Evolutionary conservation across 73 alveolate species (phyloP).

Genomic region (Tetrahymena thermophila): DNA sequence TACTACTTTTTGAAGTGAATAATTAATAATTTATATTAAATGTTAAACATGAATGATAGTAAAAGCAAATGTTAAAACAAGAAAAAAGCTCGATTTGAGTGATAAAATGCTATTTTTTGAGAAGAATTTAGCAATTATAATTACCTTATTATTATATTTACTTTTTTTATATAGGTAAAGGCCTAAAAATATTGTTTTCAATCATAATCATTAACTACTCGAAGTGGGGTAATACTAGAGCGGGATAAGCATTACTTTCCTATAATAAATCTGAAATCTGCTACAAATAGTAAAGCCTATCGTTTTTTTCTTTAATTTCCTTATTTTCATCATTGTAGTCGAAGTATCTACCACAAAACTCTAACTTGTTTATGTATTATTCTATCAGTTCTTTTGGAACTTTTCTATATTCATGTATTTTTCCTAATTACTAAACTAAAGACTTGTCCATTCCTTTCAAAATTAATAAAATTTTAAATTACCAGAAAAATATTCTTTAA

Average conservation of each 20-base stretch:
- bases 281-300: constrained; percentile 56
- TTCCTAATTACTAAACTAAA: not conserved
- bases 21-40: too few relatives aligned
- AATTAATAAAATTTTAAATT: not conserved
- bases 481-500: not conserved
- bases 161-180: constrained; percentile 67
- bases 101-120: too few relatives aligned
- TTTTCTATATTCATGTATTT: not conserved
- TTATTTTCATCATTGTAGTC: constrained; percentile 84
- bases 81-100: not conserved
- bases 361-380: constrained; percentile 26
- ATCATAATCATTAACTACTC: constrained; percentile 77
- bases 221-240: constrained; percentile 66
- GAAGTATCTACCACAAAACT: constrained; percentile 29
- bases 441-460: not conserved
- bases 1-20: too few relatives aligned
- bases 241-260: constrained; percentile 61
- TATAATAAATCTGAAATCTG: constrained; percentile 54
- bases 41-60: too few relatives aligned
- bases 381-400: constrained; percentile 46
- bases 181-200: constrained; percentile 82
- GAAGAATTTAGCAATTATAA: not conserved
- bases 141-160: not conserved
- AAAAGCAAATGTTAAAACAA: not conserved
- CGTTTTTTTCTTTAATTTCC: constrained; percentile 69